Percentiles rank a stretch among this genome's conserved stretches.
Evolutionary conservation across 257 asterid species (phyloP).

Genomic region (Scutellaria baicalensis): DNA sequence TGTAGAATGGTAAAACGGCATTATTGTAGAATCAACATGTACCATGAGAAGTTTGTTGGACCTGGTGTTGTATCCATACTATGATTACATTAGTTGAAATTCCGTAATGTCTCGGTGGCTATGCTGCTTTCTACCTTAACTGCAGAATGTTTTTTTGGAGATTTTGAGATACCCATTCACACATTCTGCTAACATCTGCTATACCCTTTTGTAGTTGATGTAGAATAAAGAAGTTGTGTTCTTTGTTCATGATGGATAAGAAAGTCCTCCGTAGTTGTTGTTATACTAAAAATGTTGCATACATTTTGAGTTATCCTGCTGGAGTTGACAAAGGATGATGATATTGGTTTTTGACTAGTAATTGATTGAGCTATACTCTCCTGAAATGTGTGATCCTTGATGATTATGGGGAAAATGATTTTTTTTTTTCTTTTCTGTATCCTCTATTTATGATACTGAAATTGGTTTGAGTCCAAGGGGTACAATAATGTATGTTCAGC

Average conservation of each 20-base stretch:
- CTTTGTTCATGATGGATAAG: not conserved
- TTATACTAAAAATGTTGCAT: slow-evolving; percentile 8
- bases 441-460: not conserved
- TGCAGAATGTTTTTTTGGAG: not conserved
- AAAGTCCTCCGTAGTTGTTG: not conserved
- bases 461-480: not conserved
- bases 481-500: not conserved
- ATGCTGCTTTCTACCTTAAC: not conserved
- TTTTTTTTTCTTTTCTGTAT: not conserved
- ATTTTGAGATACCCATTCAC: not conserved
- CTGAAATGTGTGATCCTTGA: not conserved
- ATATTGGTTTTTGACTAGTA: not conserved
- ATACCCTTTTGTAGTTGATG: slow-evolving; percentile 4
- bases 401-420: not conserved
- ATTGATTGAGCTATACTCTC: not conserved
- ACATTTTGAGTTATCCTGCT: not conserved
- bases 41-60: too few species aligned
- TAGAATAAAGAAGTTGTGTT: not conserved
- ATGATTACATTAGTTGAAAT: not conserved
- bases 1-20: not conserved
- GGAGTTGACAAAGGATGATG: not conserved
- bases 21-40: too few species aligned
- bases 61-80: not conserved
- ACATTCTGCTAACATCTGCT: not conserved
- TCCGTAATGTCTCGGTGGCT: too few species aligned